phyloP scores from a whole-genome alignment of 2,329 filamentous ascomycete genomes.

The Curvularia sp. region DNA sequence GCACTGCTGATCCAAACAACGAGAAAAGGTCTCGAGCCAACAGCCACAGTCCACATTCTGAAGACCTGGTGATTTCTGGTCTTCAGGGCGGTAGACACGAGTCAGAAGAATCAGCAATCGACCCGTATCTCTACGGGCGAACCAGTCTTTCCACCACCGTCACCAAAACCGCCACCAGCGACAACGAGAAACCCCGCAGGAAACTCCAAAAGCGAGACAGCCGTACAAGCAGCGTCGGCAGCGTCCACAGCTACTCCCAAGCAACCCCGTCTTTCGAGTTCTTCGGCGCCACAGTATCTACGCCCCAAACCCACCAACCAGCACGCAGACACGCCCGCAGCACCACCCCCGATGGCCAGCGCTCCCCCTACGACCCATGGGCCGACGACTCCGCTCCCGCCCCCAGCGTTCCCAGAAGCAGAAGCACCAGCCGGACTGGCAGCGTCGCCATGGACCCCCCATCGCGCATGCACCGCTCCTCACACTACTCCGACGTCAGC shows the following conservation, averaged over 20 bases:
- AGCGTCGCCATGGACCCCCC: background rate
- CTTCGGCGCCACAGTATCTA: background rate
- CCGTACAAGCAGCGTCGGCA: conserved; percentile 10
- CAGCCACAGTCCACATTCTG: conserved; percentile 5
- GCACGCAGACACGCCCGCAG: background rate
- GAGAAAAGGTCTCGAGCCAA: conserved; percentile 10
- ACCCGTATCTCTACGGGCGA: conserved; percentile 10
- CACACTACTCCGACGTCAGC: background rate
- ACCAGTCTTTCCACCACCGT: conserved; percentile 15
- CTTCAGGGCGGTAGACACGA: background rate
- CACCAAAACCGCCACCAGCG: conserved; percentile 15
- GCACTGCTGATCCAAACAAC: conserved; percentile 14
- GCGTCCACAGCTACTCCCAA: conserved; percentile 2
- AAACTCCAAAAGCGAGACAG: conserved; percentile 19
- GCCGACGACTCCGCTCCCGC: conserved; percentile 8
- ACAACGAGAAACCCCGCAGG: background rate
- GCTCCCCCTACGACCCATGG: conserved; percentile 15
- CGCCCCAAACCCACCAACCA: background rate
- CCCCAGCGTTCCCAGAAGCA: conserved; percentile 2
- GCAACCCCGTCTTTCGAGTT: background rate
- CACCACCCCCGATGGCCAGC: background rate
- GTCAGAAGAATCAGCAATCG: conserved; percentile 20
- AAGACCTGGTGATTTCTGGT: background rate
- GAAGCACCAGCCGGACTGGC: conserved; percentile 2
- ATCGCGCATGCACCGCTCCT: background rate